A percentile compares a stretch with the other conserved stretches of the same genome.
phyloP scores from a whole-genome alignment of 108 stramenopile genomes.

The Nitzschia putrida region DNA sequence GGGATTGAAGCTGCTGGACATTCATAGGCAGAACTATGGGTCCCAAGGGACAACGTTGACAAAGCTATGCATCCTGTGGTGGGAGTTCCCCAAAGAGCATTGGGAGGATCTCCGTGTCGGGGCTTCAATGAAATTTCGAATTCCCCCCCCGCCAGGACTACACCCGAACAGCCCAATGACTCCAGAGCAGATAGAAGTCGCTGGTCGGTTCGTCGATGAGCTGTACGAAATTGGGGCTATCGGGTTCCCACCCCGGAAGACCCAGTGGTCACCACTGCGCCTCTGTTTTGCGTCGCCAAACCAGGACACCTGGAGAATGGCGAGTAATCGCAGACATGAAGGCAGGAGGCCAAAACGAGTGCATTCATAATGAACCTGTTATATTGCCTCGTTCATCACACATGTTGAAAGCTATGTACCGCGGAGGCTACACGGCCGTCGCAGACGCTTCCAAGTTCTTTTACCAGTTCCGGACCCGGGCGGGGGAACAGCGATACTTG shows the following conservation, averaged over 20 bases:
- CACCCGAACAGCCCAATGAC: slow-evolving; percentile 9
- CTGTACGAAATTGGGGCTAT: background rate
- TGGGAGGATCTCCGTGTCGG: slow-evolving; percentile 7
- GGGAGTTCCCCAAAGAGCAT: too few relatives aligned
- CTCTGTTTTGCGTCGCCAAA: slow-evolving; percentile 10
- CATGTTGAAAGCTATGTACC: background rate
- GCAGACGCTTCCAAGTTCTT: too few relatives aligned
- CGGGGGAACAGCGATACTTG: slow-evolving; percentile 4
- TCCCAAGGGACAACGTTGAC: background rate
- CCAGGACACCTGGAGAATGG: slow-evolving; percentile 20
- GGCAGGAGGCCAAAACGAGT: too few relatives aligned
- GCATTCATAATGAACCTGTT: background rate
- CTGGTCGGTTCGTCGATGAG: slow-evolving; percentile 20
- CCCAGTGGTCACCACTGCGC: background rate
- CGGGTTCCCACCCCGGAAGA: background rate
- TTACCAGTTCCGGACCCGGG: slow-evolving; percentile 1
- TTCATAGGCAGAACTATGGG: background rate
- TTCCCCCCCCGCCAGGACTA: background rate
- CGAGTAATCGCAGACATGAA: too few relatives aligned
- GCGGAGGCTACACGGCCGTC: slow-evolving; percentile 2
- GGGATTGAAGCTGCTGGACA: background rate
- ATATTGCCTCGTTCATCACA: background rate
- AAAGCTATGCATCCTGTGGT: slow-evolving; percentile 10
- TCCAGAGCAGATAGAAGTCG: background rate
- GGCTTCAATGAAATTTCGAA: slow-evolving; percentile 4